Evolutionary conservation across 768 basidiomycete species (phyloP), one percentile per base, ranked within the genome.

Genomic region (Boletus patriciae): DNA sequence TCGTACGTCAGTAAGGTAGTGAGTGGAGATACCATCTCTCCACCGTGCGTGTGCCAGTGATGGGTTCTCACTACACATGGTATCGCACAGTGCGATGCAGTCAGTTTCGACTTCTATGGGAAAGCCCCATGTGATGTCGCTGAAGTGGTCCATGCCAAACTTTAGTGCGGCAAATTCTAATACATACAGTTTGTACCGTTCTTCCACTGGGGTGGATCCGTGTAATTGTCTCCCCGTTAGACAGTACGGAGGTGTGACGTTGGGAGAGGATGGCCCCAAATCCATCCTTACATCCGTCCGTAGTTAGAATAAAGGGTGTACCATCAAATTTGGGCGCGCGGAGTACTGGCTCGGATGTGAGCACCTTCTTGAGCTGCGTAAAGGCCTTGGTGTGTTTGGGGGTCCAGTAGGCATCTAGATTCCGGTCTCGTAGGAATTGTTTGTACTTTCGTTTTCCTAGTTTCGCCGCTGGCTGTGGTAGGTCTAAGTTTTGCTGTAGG

Each of bases 131-230:
- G 71, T 60, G 2, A 62, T 63, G 43, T 74, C 63, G 2, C 62
- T 51, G 53, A 75, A 73, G 42, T 76, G 70, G 46, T 73, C 70
- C 0, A 73, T 2, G 69, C 75, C 0, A 72, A n/a, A n/a, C n/a
- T n/a, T n/a, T n/a, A n/a, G n/a, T n/a, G n/a, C n/a, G n/a, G n/a
- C 72, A 46, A 77, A 76, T 47, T 78, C 72, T 0, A 75, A 59
- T 0, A 76, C 12, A 34, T 68, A 77, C 0, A 73, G 75, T 50
- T 65, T 63, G 59, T 76, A 77, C 3, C 55, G 55, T 33, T 68
- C 66, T 54, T 77, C 73, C 0, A 63, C 37, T 1, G 25, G 50
- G 55, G 31, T 59, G 23, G 4, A 36, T 36, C 1, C 1, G 0
- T 4, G 23, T 36, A 6, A 0, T 23, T 3, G 21, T 23, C 13